Base-by-base conservation (phyloP, 345 rosid species). In the Rhodamnia argentea region DNA sequence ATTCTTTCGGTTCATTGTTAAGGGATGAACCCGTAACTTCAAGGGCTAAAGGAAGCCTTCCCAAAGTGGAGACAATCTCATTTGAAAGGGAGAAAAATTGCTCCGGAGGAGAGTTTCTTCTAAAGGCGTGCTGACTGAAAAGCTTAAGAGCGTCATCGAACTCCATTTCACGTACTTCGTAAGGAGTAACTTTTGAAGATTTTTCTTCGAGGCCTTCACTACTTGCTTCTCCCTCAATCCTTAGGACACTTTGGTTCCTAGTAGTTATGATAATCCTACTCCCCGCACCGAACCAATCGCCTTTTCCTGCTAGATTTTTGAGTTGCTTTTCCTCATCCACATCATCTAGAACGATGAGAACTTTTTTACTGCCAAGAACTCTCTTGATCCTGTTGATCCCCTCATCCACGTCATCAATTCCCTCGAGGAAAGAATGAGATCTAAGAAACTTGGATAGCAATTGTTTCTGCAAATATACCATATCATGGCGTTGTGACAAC, bases 1-100 rank as follows among this genome's bases (percentile, higher is more conserved):
- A 0, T 70, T 4, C 13, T 70, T 32, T 0, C 3, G 24, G 1
- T 16, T 32, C 5, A 32, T 2, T 9, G 12, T 1, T 0, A 70
- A 70, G 44, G 47, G 3, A 70, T 70, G 78, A 70, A 9, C 78
- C 78, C 4, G 7, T 70, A 16, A 70, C 2, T 3, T 70, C 78
- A 8, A 70, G 24, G 23, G 47, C 78, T 4, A 70, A 70, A 32
- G 78, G 78, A 18, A 70, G 78, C 47, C 1, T 32, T 70, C 78
- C 78, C 23, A 70, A 16, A 32, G 78, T 70, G 5, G 24, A 18
- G 47, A 70, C 78, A 9, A 70, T 12, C 9, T 32, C 13, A 0
- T 32, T 18, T 16, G 78, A 32, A 32, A 70, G 44, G 24, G 1
- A 2, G 1, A 2, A 5, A 70, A 16, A 32, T 3, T 16, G 44